Evolutionary conservation across 2,329 filamentous ascomycete species (phyloP).

Genomic region (Calycina herbarum): DNA sequence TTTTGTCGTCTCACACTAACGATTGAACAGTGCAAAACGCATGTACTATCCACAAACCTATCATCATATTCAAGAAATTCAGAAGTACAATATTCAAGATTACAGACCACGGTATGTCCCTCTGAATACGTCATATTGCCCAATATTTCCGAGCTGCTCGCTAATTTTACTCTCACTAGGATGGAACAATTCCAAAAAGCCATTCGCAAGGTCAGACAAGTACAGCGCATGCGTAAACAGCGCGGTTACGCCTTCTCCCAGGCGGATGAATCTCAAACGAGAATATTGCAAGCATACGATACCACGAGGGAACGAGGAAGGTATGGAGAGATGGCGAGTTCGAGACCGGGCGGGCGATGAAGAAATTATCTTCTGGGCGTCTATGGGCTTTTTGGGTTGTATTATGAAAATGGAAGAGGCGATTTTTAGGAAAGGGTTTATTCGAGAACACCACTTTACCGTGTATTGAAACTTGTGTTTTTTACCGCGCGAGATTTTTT

Average conservation of each 20-base stretch:
- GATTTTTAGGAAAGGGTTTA: constrained; percentile 6
- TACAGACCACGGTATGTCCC: constrained; percentile 81
- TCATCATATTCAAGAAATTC: constrained; percentile 98
- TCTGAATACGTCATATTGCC: neutral
- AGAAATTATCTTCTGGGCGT: neutral
- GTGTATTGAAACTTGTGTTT: constrained; percentile 2
- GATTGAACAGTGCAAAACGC: constrained; percentile 62
- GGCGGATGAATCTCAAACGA: constrained; percentile 92
- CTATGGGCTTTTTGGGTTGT: neutral
- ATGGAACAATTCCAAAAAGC: constrained; percentile 99
- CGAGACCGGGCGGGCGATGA: constrained; percentile 24
- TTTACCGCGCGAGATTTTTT: neutral
- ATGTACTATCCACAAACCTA: constrained; percentile 97
- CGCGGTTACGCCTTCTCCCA: constrained; percentile 97
- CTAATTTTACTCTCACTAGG: constrained; percentile 45
- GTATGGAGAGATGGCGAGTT: constrained; percentile 85
- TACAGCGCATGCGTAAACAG: constrained; percentile 99
- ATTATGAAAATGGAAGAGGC: constrained; percentile 6
- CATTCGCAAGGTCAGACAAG: constrained; percentile 95
- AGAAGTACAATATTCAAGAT: constrained; percentile 99
- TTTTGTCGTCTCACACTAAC: constrained; percentile 23
- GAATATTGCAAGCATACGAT: constrained; percentile 95
- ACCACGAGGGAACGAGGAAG: constrained; percentile 88
- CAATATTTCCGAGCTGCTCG: neutral
- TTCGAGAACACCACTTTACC: constrained; percentile 2